Conservation (phyloP, 2,329 filamentous ascomycete species). For the Lecanosticta acicola region DNA sequence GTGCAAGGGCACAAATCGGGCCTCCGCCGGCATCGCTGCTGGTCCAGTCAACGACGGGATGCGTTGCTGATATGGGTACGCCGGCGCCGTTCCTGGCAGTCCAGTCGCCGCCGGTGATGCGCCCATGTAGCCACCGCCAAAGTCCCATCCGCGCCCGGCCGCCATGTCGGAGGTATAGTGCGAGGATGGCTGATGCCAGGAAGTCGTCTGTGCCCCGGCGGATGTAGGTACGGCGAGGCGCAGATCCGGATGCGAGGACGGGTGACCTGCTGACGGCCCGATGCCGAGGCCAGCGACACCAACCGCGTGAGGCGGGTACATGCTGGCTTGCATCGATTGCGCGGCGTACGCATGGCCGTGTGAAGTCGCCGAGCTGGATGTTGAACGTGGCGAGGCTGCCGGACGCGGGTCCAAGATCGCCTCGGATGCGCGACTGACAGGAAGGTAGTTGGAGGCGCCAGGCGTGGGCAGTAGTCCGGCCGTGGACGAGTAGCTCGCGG, state of each 20-base stretch:
- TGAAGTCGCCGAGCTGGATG: constrained; percentile 30
- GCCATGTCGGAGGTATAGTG: constrained; percentile 31
- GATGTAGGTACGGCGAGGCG: constrained; percentile 31
- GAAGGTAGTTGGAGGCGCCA: constrained; percentile 23
- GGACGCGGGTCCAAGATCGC: constrained; percentile 42
- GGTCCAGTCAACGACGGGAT: constrained; percentile 27
- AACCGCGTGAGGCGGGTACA: constrained; percentile 27
- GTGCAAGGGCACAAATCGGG: constrained; percentile 32
- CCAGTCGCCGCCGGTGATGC: constrained; percentile 27
- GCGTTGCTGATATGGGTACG: constrained; percentile 27
- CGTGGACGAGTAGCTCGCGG: constrained; percentile 64
- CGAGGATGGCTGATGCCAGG: constrained; percentile 31
- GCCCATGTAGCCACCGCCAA: constrained; percentile 22
- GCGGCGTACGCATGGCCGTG: constrained; percentile 29
- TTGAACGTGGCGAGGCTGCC: constrained; percentile 28
- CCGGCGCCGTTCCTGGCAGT: constrained; percentile 26
- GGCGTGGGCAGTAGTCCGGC: constrained; percentile 43
- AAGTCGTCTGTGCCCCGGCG: constrained; percentile 26
- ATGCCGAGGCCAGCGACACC: constrained; percentile 30
- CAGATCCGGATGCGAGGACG: constrained; percentile 29
- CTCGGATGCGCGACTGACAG: constrained; percentile 40
- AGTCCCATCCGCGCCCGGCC: constrained; percentile 26
- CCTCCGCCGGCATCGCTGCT: constrained; percentile 24
- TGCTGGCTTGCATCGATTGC: constrained; percentile 24
- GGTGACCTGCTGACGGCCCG: constrained; percentile 33